These are phyloP conservation scores for Rhodotorula sp. DNA, from an alignment of 1,284 basidiomycete genomes.

Conservation along the genomic window DNA sequence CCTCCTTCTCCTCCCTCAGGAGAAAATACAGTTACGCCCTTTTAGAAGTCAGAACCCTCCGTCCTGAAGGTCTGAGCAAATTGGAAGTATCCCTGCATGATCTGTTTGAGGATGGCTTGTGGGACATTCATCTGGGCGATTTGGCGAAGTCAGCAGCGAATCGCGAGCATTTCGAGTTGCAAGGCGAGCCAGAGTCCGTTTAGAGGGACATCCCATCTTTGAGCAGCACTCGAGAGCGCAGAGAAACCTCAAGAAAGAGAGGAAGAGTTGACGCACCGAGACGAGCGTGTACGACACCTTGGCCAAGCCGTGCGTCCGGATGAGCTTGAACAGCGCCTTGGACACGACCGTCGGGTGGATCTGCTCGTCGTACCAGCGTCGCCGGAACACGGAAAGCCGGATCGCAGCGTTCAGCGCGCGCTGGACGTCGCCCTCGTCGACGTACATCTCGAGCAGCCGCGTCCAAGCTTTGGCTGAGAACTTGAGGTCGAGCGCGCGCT, in stretches of 20 bases:
- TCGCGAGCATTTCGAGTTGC: no score
- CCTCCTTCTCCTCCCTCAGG: no score
- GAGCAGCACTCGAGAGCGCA: no score
- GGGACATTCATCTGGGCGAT: constrained; percentile 43
- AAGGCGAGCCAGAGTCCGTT: no score
- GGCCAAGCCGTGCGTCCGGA: constrained; percentile 86
- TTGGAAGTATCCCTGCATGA: constrained; percentile 45
- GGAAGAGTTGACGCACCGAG: constrained; percentile 62
- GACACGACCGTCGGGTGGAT: constrained; percentile 84
- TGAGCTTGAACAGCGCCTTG: constrained; percentile 84
- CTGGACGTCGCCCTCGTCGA: constrained; percentile 88
- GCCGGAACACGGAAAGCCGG: constrained; percentile 86
- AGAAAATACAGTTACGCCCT: no score
- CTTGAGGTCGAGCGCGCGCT: constrained; percentile 82
- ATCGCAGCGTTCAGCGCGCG: constrained; percentile 87
- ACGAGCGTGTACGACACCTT: constrained; percentile 92
- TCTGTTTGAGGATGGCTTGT: constrained; percentile 43
- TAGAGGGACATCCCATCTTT: no score
- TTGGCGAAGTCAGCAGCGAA: no score
- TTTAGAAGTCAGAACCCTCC: constrained; percentile 28
- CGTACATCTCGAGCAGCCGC: constrained; percentile 89
- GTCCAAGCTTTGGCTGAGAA: constrained; percentile 91
- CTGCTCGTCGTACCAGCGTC: constrained; percentile 54
- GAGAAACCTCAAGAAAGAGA: no score
- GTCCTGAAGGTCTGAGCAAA: constrained; percentile 45